Evolutionary conservation across 371 early-diverging fungal species (phyloP).

Genomic region (Caulochytrium protostelioides): DNA sequence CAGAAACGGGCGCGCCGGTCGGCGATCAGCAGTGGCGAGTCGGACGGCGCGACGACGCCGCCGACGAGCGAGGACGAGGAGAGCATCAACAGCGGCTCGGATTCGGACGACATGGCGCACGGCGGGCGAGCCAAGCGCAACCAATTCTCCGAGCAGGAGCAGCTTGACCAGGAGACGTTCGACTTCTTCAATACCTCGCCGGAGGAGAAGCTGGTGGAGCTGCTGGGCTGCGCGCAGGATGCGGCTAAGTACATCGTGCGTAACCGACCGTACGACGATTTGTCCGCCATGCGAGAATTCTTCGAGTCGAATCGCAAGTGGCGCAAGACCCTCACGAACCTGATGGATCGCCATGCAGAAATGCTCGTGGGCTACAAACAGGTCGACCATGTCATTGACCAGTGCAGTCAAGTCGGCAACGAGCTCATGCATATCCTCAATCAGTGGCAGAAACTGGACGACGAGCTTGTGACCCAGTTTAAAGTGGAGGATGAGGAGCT

Average conservation of each 20-base stretch:
- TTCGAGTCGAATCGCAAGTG: slow-evolving; percentile 28
- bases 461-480: background rate
- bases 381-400: slow-evolving; percentile 46
- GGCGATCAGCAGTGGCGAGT: too few relatives aligned
- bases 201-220: slow-evolving; percentile 35
- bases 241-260: slow-evolving; percentile 32
- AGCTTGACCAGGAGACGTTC: slow-evolving; percentile 23
- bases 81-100: background rate
- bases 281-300: slow-evolving; percentile 18
- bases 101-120: slow-evolving; percentile 1
- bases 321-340: slow-evolving; percentile 9
- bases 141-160: too few relatives aligned
- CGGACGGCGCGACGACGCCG: background rate
- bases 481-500: slow-evolving; percentile 1
- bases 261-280: slow-evolving; percentile 32
- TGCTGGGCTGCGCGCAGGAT: slow-evolving; percentile 34
- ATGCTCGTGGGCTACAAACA: slow-evolving; percentile 43
- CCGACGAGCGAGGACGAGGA: background rate
- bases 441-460: slow-evolving; percentile 20
- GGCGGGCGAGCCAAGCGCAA: too few relatives aligned
- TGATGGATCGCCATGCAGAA: slow-evolving; percentile 37
- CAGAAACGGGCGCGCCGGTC: too few relatives aligned
- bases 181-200: slow-evolving; percentile 42
- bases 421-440: slow-evolving; percentile 24
- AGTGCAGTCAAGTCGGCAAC: slow-evolving; percentile 32